phyloP scores from a whole-genome alignment of 805 yeast species.

The Sungouiozyma ichnusensis region DNA sequence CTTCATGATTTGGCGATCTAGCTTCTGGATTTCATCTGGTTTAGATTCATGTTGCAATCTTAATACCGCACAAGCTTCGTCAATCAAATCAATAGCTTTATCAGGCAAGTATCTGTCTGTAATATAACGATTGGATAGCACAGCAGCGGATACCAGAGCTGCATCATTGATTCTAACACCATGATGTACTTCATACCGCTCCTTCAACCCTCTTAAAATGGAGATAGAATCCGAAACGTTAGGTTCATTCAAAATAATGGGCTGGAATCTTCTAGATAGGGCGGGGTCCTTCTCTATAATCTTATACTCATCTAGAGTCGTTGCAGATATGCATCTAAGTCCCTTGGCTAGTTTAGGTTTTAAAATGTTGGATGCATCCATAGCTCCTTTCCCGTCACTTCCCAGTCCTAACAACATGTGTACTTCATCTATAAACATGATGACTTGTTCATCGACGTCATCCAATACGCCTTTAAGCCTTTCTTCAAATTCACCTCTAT shows the following conservation, averaged over 20 bases:
- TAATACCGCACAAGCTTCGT: conserved; percentile 93
- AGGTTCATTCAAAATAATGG: conserved; percentile 80
- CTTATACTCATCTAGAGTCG: conserved; percentile 89
- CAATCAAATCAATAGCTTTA: conserved; percentile 92
- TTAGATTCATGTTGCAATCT: conserved; percentile 93
- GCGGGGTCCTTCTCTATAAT: conserved; percentile 96
- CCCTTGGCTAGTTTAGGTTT: conserved; percentile 95
- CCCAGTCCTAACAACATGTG: conserved; percentile 87
- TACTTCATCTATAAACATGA: conserved; percentile 82
- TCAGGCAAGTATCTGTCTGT: conserved; percentile 90
- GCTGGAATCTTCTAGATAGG: conserved; percentile 84
- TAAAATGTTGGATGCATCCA: conserved; percentile 87
- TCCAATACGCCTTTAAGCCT: conserved; percentile 70
- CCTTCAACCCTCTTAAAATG: conserved; percentile 86
- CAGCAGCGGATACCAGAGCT: conserved; percentile 89
- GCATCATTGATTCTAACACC: conserved; percentile 92
- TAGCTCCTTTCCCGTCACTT: conserved; percentile 76
- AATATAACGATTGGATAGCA: conserved; percentile 79
- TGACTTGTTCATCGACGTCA: conserved; percentile 70
- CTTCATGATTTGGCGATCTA: conserved; percentile 86
- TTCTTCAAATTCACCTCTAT: conserved; percentile 92
- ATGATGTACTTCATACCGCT: conserved; percentile 91
- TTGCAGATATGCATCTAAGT: conserved; percentile 90
- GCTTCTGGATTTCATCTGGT: conserved; percentile 84
- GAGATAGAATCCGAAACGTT: conserved; percentile 84